Conservation (phyloP, 495 filamentous ascomycete genomes). For the Pyronema omphalodes region DNA sequence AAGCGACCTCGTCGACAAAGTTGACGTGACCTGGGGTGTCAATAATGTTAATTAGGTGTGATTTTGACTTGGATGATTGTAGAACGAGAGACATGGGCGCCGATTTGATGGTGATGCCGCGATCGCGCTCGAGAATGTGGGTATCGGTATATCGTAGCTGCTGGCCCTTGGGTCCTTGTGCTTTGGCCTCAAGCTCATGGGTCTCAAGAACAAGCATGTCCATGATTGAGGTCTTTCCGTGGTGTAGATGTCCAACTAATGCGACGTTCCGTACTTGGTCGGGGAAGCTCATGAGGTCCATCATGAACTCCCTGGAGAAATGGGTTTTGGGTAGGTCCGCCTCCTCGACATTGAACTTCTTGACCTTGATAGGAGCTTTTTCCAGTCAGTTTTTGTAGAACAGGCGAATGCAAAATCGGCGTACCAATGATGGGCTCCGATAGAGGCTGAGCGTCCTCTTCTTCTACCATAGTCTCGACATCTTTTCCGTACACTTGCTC, state of each 20-base stretch:
- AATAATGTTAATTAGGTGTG: slow-evolving; percentile 85
- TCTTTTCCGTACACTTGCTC: slow-evolving; percentile 84
- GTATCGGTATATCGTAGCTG: slow-evolving; percentile 89
- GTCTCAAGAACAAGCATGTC: slow-evolving; percentile 95
- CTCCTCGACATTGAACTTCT: slow-evolving; percentile 90
- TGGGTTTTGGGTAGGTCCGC: slow-evolving; percentile 70
- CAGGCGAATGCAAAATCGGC: background rate
- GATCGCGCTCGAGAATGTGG: slow-evolving; percentile 69
- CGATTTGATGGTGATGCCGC: slow-evolving; percentile 84
- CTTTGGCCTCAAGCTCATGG: slow-evolving; percentile 68
- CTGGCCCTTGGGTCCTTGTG: slow-evolving; percentile 60
- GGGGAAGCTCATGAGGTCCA: slow-evolving; percentile 88
- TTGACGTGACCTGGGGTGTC: slow-evolving; percentile 97
- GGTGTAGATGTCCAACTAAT: slow-evolving; percentile 80
- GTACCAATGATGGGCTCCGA: slow-evolving; percentile 65
- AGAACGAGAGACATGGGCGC: slow-evolving; percentile 89
- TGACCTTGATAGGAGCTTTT: slow-evolving; percentile 64
- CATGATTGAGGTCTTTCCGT: slow-evolving; percentile 96
- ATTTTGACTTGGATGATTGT: slow-evolving; percentile 74
- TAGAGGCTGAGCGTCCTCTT: slow-evolving; percentile 88
- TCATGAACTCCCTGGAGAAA: slow-evolving; percentile 82
- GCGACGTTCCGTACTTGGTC: slow-evolving; percentile 87
- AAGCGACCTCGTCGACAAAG: slow-evolving; percentile 90
- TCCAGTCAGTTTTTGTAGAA: slow-evolving; percentile 10
- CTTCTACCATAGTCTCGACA: slow-evolving; percentile 89